These are phyloP conservation scores for Rosa persica DNA, from an alignment of 306 rosid genomes.

Conservation along the genomic window DNA sequence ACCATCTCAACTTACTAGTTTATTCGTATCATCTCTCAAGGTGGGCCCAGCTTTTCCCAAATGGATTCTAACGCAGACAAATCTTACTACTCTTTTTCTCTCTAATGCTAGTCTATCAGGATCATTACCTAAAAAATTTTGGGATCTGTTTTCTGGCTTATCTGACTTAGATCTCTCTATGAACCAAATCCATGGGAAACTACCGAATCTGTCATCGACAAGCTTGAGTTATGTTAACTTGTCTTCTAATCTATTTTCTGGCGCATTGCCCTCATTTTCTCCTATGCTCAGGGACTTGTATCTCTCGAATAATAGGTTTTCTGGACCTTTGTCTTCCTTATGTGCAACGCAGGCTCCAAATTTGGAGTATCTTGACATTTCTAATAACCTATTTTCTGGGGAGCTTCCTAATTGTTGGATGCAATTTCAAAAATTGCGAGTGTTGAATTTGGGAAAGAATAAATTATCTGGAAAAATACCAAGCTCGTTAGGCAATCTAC, in stretches of 20 bases:
- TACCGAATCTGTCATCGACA: no score
- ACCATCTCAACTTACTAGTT: no score
- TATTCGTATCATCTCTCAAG: no score
- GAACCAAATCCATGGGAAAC: no score
- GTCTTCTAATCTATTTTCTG: background rate
- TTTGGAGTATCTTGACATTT: background rate
- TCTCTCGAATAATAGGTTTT: background rate
- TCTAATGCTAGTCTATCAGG: no score
- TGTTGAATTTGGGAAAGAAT: background rate
- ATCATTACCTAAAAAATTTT: no score
- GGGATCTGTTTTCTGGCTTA: no score
- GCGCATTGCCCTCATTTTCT: background rate
- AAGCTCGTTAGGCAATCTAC: slow-evolving; percentile 6
- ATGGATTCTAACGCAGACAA: no score
- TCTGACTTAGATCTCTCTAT: no score
- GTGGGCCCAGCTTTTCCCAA: no score
- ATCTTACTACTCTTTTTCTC: no score
- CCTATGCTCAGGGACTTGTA: background rate
- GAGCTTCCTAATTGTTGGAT: background rate
- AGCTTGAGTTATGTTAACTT: no score
- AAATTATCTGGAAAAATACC: slow-evolving; percentile 9
- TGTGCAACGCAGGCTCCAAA: background rate
- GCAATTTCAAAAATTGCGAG: background rate
- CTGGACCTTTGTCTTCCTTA: background rate
- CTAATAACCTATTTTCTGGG: background rate